Evolutionary conservation across 306 rosid genomes (phyloP), one percentile per base, ranked within the genome.

Genomic region (Prosopis cineraria): DNA sequence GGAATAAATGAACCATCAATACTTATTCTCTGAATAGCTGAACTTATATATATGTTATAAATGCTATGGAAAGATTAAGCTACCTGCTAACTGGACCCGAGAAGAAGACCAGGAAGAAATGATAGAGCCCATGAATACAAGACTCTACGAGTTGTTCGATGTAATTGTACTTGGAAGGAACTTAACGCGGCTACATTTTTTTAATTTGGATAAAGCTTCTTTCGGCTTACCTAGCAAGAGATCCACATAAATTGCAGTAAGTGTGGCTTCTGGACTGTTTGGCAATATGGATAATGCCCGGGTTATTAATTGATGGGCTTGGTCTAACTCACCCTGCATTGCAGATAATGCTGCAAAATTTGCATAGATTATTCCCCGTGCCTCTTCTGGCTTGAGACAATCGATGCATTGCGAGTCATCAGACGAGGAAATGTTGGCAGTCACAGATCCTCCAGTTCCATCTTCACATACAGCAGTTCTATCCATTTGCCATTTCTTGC

Each of bases 331-430:
- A 22, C 98, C 98, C 86, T 93, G 94, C 87, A 90, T 80, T 0
- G 98, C 98, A 24, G 85, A 90, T 77, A 91, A 64, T 31, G 81
- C 87, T 33, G 99, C 98, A 79, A 91, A 96, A 77, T 96, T 96
- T 74, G 89, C 84, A 58, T 82, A 93, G 58, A 96, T 84, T 72
- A 87, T 76, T 52, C 91, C 96, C 4, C 73, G 93, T 9, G 97
- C 99, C 73, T 96, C 98, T 85, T 91, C 99, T 14, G 99, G 99
- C 80, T 88, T 90, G 72, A 93, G 89, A 86, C 90, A 90, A 70
- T 56, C 84, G 25, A 86, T 70, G 45, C 84, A 81, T 75, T 81
- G 85, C 0, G 77, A 29, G 19, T 82, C 84, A 56, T 90, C 91
- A 9, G 75, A 56, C 69, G 85, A 80, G 36, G 85, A 79, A 82